Conservation (phyloP, 805 yeast genomes). For the Lipomyces spencermartinsiae region DNA sequence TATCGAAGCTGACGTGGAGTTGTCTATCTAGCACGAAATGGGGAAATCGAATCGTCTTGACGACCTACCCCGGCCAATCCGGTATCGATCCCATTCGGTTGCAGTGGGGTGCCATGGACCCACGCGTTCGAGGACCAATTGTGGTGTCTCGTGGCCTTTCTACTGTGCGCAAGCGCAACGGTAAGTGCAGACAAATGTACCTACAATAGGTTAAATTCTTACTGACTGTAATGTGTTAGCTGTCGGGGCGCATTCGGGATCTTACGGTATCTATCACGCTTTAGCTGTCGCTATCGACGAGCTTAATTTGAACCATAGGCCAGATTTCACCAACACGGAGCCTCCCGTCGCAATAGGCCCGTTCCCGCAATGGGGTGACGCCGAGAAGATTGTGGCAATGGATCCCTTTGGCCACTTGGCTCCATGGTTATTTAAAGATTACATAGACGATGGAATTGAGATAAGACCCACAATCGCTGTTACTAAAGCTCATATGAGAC, state of each 20-base stretch:
- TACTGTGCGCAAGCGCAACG: slow-evolving; percentile 61
- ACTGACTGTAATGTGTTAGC: slow-evolving; percentile 20
- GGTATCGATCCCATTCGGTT: slow-evolving; percentile 57
- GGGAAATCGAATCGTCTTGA: slow-evolving; percentile 51
- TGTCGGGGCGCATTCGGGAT: slow-evolving; percentile 70
- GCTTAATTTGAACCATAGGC: slow-evolving; percentile 57
- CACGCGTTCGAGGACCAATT: slow-evolving; percentile 57
- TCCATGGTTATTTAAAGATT: slow-evolving; percentile 61
- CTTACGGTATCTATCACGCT: slow-evolving; percentile 69
- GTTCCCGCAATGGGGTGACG: slow-evolving; percentile 62
- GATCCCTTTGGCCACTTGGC: slow-evolving; percentile 73
- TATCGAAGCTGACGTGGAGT: slow-evolving; percentile 5
- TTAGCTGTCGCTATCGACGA: slow-evolving; percentile 68
- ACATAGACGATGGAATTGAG: slow-evolving; percentile 55
- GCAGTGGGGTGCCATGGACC: slow-evolving; percentile 60
- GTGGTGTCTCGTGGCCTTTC: slow-evolving; percentile 59
- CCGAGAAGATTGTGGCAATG: slow-evolving; percentile 64
- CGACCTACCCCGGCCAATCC: slow-evolving; percentile 62
- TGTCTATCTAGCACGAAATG: slow-evolving; percentile 34
- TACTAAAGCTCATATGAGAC: slow-evolving; percentile 68
- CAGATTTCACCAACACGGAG: slow-evolving; percentile 68
- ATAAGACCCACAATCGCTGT: slow-evolving; percentile 70
- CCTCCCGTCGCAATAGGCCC: slow-evolving; percentile 64
- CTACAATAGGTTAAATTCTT: neutral
- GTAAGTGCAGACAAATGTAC: slow-evolving; percentile 39